These are phyloP conservation scores for Cynanchum wilfordii DNA, from an alignment of 257 asterid genomes.

Conservation along the genomic window DNA sequence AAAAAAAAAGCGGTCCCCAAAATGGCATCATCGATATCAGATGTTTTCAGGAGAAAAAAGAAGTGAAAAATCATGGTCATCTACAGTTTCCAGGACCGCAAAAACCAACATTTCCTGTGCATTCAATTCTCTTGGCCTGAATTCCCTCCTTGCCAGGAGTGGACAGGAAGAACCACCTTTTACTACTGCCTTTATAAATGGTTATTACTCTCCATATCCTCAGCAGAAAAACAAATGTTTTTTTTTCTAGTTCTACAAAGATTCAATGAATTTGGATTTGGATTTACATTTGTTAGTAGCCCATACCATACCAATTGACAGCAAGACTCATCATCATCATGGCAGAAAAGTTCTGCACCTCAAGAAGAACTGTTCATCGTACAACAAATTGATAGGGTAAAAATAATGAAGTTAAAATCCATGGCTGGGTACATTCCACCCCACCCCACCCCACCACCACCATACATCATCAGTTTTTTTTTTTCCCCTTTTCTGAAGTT, in stretches of 20 bases:
- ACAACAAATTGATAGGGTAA: too few species aligned
- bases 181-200: background rate
- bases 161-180: background rate
- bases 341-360: background rate
- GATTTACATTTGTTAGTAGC: background rate
- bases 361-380: too few species aligned
- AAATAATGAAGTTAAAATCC: too few species aligned
- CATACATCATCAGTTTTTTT: too few species aligned
- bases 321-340: background rate
- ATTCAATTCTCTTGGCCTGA: background rate
- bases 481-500: too few species aligned
- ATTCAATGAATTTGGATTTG: background rate
- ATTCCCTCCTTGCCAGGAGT: background rate
- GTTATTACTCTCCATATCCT: background rate
- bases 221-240: background rate
- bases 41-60: background rate
- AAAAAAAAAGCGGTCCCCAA: background rate
- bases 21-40: background rate
- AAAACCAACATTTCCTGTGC: background rate
- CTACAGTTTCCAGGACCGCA: background rate
- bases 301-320: background rate
- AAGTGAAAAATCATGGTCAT: background rate
- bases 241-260: background rate
- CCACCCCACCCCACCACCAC: too few species aligned
- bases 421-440: too few species aligned